phyloP scores from a whole-genome alignment of 23 red algal genomes.

The Chondrus crispus region DNA sequence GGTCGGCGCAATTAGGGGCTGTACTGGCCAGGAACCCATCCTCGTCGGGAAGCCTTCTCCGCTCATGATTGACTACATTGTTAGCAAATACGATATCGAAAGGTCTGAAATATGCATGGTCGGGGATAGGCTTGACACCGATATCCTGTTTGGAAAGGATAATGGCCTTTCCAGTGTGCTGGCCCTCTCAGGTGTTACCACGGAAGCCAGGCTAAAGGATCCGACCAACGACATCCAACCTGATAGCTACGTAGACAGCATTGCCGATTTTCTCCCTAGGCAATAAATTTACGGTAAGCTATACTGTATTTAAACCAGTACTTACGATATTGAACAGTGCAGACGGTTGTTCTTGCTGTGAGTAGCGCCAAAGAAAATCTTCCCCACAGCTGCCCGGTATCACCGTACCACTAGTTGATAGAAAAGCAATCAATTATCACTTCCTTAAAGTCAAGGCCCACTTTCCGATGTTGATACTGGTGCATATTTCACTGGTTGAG shows the following conservation, averaged over 20 bases:
- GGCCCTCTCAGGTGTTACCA: constrained; percentile 88
- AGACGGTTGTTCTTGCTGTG: too few relatives aligned
- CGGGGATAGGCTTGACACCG: constrained; percentile 98
- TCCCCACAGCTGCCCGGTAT: too few relatives aligned
- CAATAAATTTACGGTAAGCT: not conserved
- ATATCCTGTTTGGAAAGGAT: constrained; percentile 96
- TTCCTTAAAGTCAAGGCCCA: too few relatives aligned
- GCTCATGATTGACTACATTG: constrained; percentile 98
- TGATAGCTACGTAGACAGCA: constrained; percentile 81
- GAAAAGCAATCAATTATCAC: too few relatives aligned
- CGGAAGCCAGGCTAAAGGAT: constrained; percentile 62
- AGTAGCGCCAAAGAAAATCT: too few relatives aligned
- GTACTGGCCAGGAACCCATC: constrained; percentile 89
- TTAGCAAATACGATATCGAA: constrained; percentile 73
- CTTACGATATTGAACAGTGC: too few relatives aligned
- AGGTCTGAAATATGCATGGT: constrained; percentile 95
- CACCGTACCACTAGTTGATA: too few relatives aligned
- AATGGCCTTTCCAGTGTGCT: constrained; percentile 86
- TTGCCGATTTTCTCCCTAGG: constrained; percentile 81
- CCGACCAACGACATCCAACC: constrained; percentile 66
- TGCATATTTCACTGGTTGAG: not conserved
- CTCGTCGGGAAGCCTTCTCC: constrained; percentile 96
- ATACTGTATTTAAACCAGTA: too few relatives aligned
- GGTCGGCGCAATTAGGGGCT: constrained; percentile 99
- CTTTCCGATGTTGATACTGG: too few relatives aligned